A percentile compares a stretch with the other conserved stretches of the same genome.
Conservation (phyloP, 2,329 filamentous ascomycete species). For the Fusarium nelsonii region DNA sequence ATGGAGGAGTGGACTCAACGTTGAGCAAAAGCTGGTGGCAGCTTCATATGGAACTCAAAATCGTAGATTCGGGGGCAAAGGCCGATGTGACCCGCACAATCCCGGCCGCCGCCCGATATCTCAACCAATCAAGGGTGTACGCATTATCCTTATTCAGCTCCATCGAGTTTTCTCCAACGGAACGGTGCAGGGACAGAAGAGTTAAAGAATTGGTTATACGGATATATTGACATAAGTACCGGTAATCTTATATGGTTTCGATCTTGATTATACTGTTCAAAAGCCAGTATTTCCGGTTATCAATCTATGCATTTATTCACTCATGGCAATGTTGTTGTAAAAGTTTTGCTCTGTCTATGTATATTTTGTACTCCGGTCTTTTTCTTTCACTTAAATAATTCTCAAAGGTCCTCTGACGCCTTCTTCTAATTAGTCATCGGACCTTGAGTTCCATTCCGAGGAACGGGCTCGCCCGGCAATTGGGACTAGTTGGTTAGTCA, state of each 20-base stretch:
- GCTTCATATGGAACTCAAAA: conserved; percentile 39
- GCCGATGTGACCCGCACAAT: conserved; percentile 47
- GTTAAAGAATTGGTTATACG: background rate
- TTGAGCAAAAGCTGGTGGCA: conserved; percentile 42
- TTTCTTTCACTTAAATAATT: background rate
- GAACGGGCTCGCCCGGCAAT: background rate
- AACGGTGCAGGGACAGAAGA: conserved; percentile 6
- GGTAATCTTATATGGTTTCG: no score
- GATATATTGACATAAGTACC: background rate
- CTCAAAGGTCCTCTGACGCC: conserved; percentile 13
- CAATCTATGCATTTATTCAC: no score
- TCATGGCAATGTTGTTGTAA: background rate
- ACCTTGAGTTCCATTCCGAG: conserved; percentile 19
- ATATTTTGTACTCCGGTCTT: background rate
- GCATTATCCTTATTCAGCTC: conserved; percentile 36
- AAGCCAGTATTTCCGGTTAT: background rate
- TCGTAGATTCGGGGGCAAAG: conserved; percentile 47
- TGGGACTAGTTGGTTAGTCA: background rate
- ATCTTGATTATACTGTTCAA: no score
- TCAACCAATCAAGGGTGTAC: conserved; percentile 34
- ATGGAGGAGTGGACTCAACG: conserved; percentile 24
- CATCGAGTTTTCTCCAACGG: conserved; percentile 13
- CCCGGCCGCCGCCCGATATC: conserved; percentile 33
- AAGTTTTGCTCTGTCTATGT: accelerated
- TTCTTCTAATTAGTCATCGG: conserved; percentile 35